Conservation (phyloP, 345 rosid genomes). For the Schrenkiella parvula region DNA sequence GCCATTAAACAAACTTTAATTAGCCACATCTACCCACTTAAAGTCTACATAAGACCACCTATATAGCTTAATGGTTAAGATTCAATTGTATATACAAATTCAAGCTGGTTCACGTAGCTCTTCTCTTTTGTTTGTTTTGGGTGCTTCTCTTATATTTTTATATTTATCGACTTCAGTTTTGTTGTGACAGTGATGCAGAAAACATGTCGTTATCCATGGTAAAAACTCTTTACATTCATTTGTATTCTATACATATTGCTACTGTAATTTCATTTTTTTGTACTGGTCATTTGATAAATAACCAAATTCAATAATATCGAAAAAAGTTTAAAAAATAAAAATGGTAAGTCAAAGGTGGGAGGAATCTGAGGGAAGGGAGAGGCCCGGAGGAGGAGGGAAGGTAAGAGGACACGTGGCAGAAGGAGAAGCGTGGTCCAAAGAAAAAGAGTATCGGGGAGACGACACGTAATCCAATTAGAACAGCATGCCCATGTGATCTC, state of each 20-base stretch:
- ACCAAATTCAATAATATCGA: background rate
- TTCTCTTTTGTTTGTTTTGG: background rate
- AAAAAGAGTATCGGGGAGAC: slow-evolving; percentile 11
- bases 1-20: background rate
- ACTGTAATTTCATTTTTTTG: background rate
- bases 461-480: slow-evolving; percentile 23
- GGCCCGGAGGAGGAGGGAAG: slow-evolving; percentile 25
- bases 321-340: background rate
- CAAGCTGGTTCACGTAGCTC: slow-evolving; percentile 7
- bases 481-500: slow-evolving; percentile 33
- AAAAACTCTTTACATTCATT: background rate
- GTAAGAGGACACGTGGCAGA: slow-evolving; percentile 22
- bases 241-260: background rate
- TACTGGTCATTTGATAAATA: background rate
- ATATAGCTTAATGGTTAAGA: slow-evolving; percentile 11
- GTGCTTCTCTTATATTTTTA: background rate
- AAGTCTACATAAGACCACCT: background rate
- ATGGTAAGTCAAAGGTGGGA: slow-evolving; percentile 19
- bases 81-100: background rate
- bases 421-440: slow-evolving; percentile 30
- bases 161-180: background rate
- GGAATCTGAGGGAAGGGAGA: slow-evolving; percentile 11
- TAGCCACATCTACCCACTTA: background rate
- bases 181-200: background rate
- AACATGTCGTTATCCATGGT: background rate